A percentile compares a stretch with the other conserved stretches of the same genome.
Conservation (phyloP, 257 asterid genomes). For the Schizonepeta tenuifolia region DNA sequence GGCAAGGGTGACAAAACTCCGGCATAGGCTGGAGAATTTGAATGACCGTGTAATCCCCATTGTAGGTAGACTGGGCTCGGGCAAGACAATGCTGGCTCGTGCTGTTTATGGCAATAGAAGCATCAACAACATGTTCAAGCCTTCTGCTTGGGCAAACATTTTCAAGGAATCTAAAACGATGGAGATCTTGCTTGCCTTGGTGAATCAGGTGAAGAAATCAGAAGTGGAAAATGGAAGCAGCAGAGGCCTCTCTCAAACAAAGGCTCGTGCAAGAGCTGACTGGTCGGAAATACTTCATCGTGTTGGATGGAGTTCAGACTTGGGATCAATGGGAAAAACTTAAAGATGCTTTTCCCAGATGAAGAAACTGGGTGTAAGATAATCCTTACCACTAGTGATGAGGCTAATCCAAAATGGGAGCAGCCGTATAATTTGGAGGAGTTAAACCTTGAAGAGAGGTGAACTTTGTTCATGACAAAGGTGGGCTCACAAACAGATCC, state of each 20-base stretch:
- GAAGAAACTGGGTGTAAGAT: constrained; percentile 23
- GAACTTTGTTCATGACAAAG: constrained; percentile 31
- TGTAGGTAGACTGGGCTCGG: constrained; percentile 33
- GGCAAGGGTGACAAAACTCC: not conserved
- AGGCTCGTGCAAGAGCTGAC: not conserved
- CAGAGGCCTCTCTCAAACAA: not conserved
- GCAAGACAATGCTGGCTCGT: constrained; percentile 40
- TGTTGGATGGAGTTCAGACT: constrained; percentile 32
- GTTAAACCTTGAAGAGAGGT: constrained; percentile 17
- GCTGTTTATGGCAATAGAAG: constrained; percentile 28
- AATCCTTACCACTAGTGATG: constrained; percentile 17
- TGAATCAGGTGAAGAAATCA: constrained; percentile 23
- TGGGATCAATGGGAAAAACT: constrained; percentile 13
- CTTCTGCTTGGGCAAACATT: constrained; percentile 23
- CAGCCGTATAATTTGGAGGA: not conserved
- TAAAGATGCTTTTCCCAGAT: constrained; percentile 24
- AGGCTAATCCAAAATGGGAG: not conserved
- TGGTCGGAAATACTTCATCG: constrained; percentile 3
- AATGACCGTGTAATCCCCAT: constrained; percentile 17
- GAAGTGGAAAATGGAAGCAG: not conserved
- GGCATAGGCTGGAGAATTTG: not conserved
- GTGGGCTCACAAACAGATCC: no score
- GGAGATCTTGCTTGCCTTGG: constrained; percentile 27
- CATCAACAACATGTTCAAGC: constrained; percentile 16
- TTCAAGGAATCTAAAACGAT: constrained; percentile 16